Conservation (phyloP, 2,329 filamentous ascomycete species). For the Monosporascus ibericus region DNA sequence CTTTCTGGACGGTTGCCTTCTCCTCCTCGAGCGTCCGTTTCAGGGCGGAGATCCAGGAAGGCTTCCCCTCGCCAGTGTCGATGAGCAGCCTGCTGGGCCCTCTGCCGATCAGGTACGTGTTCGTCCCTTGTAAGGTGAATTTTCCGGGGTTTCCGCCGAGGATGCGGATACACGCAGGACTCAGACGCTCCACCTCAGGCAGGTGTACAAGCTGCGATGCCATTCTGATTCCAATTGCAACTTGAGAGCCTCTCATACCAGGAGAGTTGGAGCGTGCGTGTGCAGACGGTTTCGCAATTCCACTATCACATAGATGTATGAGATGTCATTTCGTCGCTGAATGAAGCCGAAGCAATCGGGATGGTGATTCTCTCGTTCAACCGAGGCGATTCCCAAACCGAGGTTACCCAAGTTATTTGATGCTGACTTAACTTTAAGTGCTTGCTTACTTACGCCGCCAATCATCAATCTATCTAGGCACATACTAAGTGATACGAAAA, state of each 20-base stretch:
- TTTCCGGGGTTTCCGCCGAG: constrained; percentile 89
- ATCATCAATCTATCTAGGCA: no score
- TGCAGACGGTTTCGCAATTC: neutral
- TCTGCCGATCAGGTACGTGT: constrained; percentile 86
- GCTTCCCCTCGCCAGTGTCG: constrained; percentile 80
- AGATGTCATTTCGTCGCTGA: neutral
- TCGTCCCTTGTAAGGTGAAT: constrained; percentile 72
- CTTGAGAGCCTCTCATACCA: constrained; percentile 16
- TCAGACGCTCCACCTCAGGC: constrained; percentile 70
- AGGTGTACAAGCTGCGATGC: constrained; percentile 57
- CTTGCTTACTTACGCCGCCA: neutral
- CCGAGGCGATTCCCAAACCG: neutral
- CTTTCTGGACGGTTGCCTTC: constrained; percentile 59
- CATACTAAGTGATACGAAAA: neutral
- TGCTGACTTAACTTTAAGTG: neutral
- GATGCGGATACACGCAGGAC: constrained; percentile 72
- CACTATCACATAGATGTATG: neutral
- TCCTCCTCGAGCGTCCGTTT: constrained; percentile 60
- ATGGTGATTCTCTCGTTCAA: neutral
- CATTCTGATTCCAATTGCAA: constrained; percentile 39
- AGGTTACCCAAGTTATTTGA: neutral
- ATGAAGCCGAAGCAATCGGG: no score
- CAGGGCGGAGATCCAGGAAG: constrained; percentile 65
- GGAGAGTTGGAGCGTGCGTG: neutral
- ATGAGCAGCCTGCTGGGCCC: constrained; percentile 71